Evolutionary conservation across 257 asterid species (phyloP).

Genomic region (Scutellaria barbata): DNA sequence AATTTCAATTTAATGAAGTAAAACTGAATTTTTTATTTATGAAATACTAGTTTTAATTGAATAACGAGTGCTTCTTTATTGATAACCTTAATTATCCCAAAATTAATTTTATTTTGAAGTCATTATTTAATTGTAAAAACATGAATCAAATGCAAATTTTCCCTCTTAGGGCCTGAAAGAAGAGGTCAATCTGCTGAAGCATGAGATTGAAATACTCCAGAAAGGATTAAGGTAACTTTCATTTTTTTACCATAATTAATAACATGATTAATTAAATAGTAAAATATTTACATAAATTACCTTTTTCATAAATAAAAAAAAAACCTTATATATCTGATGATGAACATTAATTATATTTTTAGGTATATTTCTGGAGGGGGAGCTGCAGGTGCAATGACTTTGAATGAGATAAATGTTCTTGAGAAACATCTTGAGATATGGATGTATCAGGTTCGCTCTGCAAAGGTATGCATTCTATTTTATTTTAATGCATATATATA

Average conservation of each 20-base stretch:
- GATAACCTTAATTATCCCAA: too few species aligned
- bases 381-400: conserved; percentile 65
- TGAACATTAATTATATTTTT: not conserved
- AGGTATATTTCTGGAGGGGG: conserved; percentile 87
- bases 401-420: conserved; percentile 64
- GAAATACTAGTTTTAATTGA: too few species aligned
- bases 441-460: conserved; percentile 78
- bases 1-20: not conserved
- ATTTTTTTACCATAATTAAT: not conserved
- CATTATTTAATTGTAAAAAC: too few species aligned
- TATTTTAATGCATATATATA: not conserved
- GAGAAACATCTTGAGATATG: conserved; percentile 81
- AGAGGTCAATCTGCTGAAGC: conserved; percentile 77
- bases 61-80: too few species aligned
- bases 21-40: not conserved
- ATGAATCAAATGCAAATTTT: conserved; percentile 6
- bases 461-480: conserved; percentile 57
- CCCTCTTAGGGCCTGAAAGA: conserved; percentile 65
- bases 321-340: too few species aligned
- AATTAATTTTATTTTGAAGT: too few species aligned
- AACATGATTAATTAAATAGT: not conserved
- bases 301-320: not conserved
- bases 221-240: conserved; percentile 68
- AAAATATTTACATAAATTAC: not conserved
- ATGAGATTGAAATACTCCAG: conserved; percentile 84